Base-by-base conservation (phyloP, 306 rosid species). In the Sophora flavescens region DNA sequence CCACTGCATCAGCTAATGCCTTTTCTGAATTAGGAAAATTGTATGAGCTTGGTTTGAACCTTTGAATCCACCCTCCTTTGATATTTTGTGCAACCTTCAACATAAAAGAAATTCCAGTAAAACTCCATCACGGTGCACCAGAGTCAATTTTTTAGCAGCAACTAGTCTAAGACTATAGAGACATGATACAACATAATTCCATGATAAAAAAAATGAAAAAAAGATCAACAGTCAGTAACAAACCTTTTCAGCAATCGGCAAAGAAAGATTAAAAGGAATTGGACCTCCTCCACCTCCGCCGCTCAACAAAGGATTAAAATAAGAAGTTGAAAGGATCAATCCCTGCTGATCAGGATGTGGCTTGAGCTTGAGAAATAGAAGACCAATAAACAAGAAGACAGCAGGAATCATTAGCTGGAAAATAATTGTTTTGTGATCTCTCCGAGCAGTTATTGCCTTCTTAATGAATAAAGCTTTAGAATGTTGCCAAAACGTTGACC, bases 271-370 rank as follows among this genome's bases (percentile, higher is more conserved):
- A 74, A 85, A 94, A 54, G 98, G 97, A 85, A 94, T 89, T 82
- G 98, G 98, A 64, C 97, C 95, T 56, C 98, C 98, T 32, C 98
- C 98, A 54, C 98, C 97, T 63, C 91, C 96, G 42, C 97, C 93
- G 5, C 91, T 82, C 88, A 94, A 76, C 47, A 92, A 79, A 63
- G 98, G 95, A 89, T 94, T 94, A 82, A 94, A 94, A 64, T 90
- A 68, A 74, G 93, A 85, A 56, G 98, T 94, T 85, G 98, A 89
- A 77, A 94, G 90, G 51, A 88, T 89, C 82, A 94, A 78, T 38
- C 93, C 83, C 60, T 30, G 70, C 87, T 92, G 96, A 87, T 92
- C 98, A 70, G 98, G 98, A 88, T 94, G 98, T 70, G 98, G 97
- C 91, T 90, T 94, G 84, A 94, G 96, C 93, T 87, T 82, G 74